These are phyloP conservation scores for Coniochaeta sp. DNA, from an alignment of 2,329 filamentous ascomycete genomes.

Conservation along the genomic window DNA sequence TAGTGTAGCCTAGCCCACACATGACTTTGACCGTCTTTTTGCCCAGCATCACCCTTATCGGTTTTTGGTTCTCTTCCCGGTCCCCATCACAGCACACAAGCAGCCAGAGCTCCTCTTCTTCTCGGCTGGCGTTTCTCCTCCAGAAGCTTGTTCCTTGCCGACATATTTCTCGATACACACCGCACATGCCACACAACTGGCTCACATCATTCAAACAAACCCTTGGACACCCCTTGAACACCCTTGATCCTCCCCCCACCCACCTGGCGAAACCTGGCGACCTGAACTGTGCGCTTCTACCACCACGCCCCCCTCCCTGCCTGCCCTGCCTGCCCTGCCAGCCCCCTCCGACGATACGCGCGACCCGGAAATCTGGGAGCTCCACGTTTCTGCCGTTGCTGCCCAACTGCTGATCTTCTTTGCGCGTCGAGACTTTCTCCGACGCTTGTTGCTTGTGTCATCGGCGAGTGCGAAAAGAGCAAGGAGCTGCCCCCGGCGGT, in stretches of 20 bases:
- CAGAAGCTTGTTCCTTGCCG: background rate
- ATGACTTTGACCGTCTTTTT: constrained; percentile 1
- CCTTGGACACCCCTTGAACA: too few relatives aligned
- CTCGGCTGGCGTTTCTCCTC: background rate
- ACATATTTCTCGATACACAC: background rate
- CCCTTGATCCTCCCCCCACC: background rate
- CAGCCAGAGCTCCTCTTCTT: background rate
- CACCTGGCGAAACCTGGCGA: background rate
- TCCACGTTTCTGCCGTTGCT: background rate
- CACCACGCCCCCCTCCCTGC: background rate
- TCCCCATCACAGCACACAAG: background rate
- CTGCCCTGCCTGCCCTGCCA: too few relatives aligned
- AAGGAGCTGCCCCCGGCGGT: background rate
- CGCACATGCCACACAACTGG: background rate
- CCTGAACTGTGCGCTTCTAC: background rate
- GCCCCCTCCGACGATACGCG: background rate
- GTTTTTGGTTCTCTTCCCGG: background rate
- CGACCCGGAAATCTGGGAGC: constrained; percentile 1
- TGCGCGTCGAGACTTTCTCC: background rate
- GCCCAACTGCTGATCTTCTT: constrained; percentile 3
- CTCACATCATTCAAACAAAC: background rate
- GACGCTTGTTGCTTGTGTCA: background rate
- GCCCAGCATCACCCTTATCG: background rate
- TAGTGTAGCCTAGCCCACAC: too few relatives aligned
- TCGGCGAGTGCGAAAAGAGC: background rate